phyloP scores from a whole-genome alignment of 805 yeast genomes.

The Schwanniomyces vanrijiae region DNA sequence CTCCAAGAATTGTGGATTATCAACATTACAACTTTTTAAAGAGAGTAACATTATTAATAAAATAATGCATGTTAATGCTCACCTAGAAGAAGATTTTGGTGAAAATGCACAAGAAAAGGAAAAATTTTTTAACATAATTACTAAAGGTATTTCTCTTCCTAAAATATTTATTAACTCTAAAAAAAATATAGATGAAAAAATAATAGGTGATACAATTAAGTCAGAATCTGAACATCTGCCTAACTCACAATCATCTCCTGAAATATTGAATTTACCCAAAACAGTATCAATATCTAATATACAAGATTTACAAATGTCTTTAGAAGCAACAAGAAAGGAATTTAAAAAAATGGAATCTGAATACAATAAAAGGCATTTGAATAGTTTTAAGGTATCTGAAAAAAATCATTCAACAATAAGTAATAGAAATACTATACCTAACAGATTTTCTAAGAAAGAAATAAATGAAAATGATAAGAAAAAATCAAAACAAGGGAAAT shows the following conservation, averaged over 20 bases:
- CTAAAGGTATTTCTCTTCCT: slow-evolving; percentile 18
- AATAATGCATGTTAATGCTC: not conserved
- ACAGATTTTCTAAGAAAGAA: not conserved
- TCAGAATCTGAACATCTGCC: not conserved
- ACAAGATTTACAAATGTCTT: slow-evolving; percentile 31
- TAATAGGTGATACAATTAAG: not conserved
- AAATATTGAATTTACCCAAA: slow-evolving; percentile 26
- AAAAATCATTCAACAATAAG: not conserved
- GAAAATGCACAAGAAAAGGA: not conserved
- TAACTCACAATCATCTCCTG: not conserved
- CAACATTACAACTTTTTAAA: slow-evolving; percentile 13
- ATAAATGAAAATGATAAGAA: slow-evolving; percentile 15
- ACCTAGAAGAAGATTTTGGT: not conserved
- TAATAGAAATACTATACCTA: not conserved
- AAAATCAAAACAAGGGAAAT: slow-evolving; percentile 12
- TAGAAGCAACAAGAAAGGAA: slow-evolving; percentile 26
- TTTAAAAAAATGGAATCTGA: not conserved
- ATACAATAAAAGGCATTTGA: not conserved
- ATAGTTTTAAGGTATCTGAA: not conserved
- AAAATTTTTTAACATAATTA: not conserved
- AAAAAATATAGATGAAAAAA: slow-evolving; percentile 4
- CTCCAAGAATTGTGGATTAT: slow-evolving; percentile 6
- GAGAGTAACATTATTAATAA: not conserved
- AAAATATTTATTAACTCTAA: slow-evolving; percentile 16
- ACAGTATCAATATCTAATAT: slow-evolving; percentile 32